Conservation (phyloP, 805 yeast species). For the Lipomyces sp. region DNA sequence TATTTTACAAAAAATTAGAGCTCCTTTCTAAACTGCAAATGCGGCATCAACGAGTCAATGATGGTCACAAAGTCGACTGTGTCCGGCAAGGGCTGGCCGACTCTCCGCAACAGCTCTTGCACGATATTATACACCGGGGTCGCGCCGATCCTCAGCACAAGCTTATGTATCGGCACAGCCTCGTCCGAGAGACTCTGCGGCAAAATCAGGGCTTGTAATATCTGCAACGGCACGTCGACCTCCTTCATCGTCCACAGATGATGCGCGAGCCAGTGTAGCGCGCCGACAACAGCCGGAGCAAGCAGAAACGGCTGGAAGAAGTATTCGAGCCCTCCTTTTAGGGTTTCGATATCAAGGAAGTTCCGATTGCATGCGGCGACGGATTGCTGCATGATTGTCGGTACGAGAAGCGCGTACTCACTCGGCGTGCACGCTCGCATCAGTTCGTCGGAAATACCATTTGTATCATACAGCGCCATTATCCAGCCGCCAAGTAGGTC, state of each 20-base stretch:
- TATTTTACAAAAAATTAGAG: background rate
- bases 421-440: constrained; percentile 57
- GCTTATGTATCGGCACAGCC: constrained; percentile 45
- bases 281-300: constrained; percentile 52
- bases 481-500: constrained; percentile 66
- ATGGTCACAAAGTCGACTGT: constrained; percentile 13
- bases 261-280: constrained; percentile 49
- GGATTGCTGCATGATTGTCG: constrained; percentile 71
- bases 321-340: constrained; percentile 80
- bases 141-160: constrained; percentile 39
- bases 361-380: constrained; percentile 56
- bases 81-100: constrained; percentile 12
- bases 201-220: constrained; percentile 43
- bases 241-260: constrained; percentile 42
- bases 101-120: constrained; percentile 28
- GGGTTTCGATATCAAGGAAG: constrained; percentile 54
- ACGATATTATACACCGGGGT: constrained; percentile 30
- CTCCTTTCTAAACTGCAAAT: constrained; percentile 17
- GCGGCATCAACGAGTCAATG: constrained; percentile 19
- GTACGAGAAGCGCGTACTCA: constrained; percentile 66
- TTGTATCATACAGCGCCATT: constrained; percentile 71
- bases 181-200: constrained; percentile 49
- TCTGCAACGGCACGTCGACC: constrained; percentile 39
- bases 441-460: constrained; percentile 81
- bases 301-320: constrained; percentile 76